These are phyloP conservation scores for Priceomyces medius DNA, from an alignment of 805 yeast genomes.

Conservation along the genomic window DNA sequence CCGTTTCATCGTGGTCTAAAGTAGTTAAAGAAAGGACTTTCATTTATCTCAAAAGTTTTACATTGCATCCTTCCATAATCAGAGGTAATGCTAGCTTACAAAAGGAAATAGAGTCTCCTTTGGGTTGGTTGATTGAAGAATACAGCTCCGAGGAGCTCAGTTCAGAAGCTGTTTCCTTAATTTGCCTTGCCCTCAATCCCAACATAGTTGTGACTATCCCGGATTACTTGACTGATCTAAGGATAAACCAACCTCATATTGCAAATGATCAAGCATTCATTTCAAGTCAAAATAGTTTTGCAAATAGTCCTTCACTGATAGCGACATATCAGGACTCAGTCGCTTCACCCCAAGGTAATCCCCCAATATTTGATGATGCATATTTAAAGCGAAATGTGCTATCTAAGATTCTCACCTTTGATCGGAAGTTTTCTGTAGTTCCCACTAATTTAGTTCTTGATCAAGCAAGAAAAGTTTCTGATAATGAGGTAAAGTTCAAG, in stretches of 20 bases:
- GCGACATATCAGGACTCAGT: constrained; percentile 15
- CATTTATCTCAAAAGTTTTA: constrained; percentile 30
- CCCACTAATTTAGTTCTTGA: constrained; percentile 26
- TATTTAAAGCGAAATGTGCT: constrained; percentile 1
- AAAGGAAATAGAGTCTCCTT: constrained; percentile 18
- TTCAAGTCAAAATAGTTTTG: constrained; percentile 2
- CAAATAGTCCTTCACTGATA: constrained; percentile 5
- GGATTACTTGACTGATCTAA: background rate
- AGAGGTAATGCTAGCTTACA: constrained; percentile 20
- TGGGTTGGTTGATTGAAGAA: constrained; percentile 20
- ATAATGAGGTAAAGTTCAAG: constrained; percentile 17
- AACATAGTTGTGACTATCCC: constrained; percentile 8
- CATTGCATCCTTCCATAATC: constrained; percentile 50
- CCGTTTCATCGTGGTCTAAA: background rate
- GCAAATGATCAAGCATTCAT: background rate
- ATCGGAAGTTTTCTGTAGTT: constrained; percentile 26
- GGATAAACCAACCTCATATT: background rate
- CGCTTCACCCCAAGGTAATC: constrained; percentile 21
- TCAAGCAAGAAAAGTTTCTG: constrained; percentile 2
- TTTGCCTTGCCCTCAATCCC: constrained; percentile 24
- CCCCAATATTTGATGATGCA: constrained; percentile 14
- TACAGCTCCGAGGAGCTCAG: constrained; percentile 13
- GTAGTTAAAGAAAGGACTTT: constrained; percentile 17
- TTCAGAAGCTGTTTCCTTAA: constrained; percentile 22
- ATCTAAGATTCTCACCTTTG: constrained; percentile 14